Evolutionary conservation across 257 asterid species (phyloP).

Genomic region (Thymus mandschuricus): DNA sequence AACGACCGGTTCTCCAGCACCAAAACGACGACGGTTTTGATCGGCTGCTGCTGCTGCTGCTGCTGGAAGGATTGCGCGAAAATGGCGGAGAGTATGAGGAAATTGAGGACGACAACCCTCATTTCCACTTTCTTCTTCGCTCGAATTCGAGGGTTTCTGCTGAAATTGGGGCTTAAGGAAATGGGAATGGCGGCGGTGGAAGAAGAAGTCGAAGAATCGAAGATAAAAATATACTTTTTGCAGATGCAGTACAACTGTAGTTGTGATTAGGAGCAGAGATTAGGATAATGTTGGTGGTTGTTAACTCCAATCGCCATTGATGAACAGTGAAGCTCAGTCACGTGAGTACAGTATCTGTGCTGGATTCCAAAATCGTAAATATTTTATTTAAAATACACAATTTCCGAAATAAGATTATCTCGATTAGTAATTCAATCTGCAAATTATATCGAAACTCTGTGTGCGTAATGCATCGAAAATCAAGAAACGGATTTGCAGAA

Average conservation of each 20-base stretch:
- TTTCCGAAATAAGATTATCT: too few species aligned
- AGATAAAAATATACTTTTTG: constrained; percentile 3
- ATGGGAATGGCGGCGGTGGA: not conserved
- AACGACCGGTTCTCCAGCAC: constrained; percentile 70
- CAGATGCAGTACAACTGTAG: not conserved
- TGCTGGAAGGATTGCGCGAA: constrained; percentile 31
- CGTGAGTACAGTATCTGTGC: not conserved
- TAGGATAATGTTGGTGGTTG: not conserved
- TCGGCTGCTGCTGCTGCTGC: constrained; percentile 52
- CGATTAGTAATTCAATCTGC: too few species aligned
- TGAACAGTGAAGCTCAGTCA: not conserved
- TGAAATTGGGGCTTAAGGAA: not conserved
- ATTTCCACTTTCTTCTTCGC: constrained; percentile 1
- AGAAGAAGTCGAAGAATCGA: not conserved
- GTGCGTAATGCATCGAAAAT: too few species aligned
- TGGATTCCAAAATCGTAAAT: not conserved
- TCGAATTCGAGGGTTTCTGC: not conserved
- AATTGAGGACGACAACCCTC: constrained; percentile 35
- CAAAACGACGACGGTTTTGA: constrained; percentile 61
- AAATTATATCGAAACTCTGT: too few species aligned
- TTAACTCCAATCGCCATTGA: too few species aligned
- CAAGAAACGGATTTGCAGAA: too few species aligned
- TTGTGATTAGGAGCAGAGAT: not conserved
- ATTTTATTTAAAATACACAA: not conserved
- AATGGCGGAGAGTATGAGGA: constrained; percentile 36